Base-by-base conservation (phyloP, 148 eudicot genomes). In the Dysphania ambrosioides region DNA sequence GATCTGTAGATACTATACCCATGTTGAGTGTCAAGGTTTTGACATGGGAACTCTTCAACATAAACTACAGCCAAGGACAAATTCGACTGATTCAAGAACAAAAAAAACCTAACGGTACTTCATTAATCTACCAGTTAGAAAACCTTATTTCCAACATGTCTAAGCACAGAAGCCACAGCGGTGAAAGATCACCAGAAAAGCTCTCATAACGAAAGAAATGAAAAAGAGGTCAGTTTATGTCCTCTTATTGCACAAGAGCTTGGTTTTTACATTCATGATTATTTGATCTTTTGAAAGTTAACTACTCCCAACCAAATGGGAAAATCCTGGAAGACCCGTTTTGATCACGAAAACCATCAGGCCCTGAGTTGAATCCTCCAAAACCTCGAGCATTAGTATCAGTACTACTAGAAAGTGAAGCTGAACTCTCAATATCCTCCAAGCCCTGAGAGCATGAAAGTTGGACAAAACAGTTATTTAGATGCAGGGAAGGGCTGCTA, bases 251-350 rank as follows among this genome's bases (percentile, higher is more conserved):
- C 40, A 47, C 1, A 71, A 2, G 60, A 55, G 21, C 31, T 53
- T 15, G 10, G 56, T 13, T 12, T 6, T 13, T 5, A 8, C 44
- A 64, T 62, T 40, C 57, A 73, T 34, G 19, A 11, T 74, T 47
- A 40, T 21, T 4, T 16, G 18, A 27, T 12, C 8, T 65, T 16
- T 12, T n/a, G 21, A 60, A 5, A 12, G 0, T 21, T 1, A 15
- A 70, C 57, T 80, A 84, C 65, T 79, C 81, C 86, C 85, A 84
- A 27, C 82, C 75, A 79, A 83, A 87, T 3, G 90, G 82, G 49
- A 83, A 80, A 59, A 74, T 74, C 40, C 80, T 79, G 13, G 77
- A 77, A 65, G 87, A 79, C 27, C 77, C 77, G 47, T 77, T 72
- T 70, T n/a, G n/a, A n/a, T 76, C 85, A 13, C 71, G 57, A 66